Percentiles rank a stretch among this genome's conserved stretches.
phyloP scores from a whole-genome alignment of 441 rosid genomes.

The Manihot esculenta region DNA sequence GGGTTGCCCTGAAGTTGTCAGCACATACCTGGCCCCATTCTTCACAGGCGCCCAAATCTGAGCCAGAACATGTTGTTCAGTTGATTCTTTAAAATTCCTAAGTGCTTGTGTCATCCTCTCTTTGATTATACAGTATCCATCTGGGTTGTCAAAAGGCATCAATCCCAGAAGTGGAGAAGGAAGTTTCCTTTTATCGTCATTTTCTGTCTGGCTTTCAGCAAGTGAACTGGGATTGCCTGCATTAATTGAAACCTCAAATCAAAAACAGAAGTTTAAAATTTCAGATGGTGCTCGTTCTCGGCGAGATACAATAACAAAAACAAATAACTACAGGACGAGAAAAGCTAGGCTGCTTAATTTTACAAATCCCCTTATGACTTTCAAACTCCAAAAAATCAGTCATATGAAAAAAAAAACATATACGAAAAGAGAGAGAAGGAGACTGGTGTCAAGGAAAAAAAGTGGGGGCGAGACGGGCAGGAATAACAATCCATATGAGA shows the following conservation, averaged over 20 bases:
- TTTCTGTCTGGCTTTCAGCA: constrained; percentile 37
- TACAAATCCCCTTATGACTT: background rate
- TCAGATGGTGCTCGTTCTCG: background rate
- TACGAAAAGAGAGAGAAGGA: background rate
- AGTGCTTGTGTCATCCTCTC: constrained; percentile 90
- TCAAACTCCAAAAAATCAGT: background rate
- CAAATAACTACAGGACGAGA: constrained; percentile 2
- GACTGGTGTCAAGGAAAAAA: too few species aligned
- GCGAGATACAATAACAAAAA: constrained; percentile 1
- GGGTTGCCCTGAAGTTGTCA: constrained; percentile 89
- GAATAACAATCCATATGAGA: background rate
- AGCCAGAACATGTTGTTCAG: constrained; percentile 78
- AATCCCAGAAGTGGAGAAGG: constrained; percentile 51
- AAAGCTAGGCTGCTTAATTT: background rate
- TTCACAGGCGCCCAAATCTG: constrained; percentile 95
- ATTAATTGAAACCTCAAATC: constrained; percentile 24
- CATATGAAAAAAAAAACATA: background rate
- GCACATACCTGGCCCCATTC: constrained; percentile 52
- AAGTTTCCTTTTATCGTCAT: constrained; percentile 31
- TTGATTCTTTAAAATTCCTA: constrained; percentile 71
- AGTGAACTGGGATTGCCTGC: constrained; percentile 54
- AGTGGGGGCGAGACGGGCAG: background rate
- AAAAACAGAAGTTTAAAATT: constrained; percentile 15
- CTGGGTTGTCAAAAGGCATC: constrained; percentile 58
- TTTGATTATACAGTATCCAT: constrained; percentile 59